Conservation (phyloP, 2,329 filamentous ascomycete genomes). For the Xylariaceae sp. region DNA sequence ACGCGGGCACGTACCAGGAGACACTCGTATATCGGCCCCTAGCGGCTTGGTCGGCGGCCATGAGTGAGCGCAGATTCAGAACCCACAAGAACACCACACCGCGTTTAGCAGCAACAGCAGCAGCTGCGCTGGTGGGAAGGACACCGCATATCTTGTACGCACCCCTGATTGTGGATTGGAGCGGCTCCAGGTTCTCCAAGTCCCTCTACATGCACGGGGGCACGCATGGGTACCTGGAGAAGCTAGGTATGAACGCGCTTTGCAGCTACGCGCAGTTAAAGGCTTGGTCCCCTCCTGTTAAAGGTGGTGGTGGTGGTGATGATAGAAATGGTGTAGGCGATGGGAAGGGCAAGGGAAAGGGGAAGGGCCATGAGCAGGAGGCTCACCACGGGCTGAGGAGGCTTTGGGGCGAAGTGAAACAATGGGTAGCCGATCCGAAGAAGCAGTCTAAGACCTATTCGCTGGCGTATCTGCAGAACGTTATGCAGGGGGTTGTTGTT, state of each 20-base stretch:
- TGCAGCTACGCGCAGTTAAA: conserved; percentile 6
- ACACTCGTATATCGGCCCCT: conserved; percentile 7
- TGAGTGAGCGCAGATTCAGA: too few species aligned
- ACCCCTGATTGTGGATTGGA: conserved; percentile 9
- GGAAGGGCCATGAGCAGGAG: too few species aligned
- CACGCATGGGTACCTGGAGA: conserved; percentile 4
- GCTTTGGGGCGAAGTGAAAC: conserved; percentile 7
- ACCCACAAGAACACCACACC: too few species aligned
- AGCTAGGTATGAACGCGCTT: conserved; percentile 1
- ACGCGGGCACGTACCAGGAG: conserved; percentile 8
- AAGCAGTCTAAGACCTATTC: conserved; percentile 7
- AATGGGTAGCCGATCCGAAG: conserved; percentile 6
- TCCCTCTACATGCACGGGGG: conserved; percentile 5
- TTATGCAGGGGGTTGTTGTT: too few species aligned
- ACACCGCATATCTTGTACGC: conserved; percentile 10
- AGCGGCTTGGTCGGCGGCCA: conserved; percentile 6
- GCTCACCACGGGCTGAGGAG: conserved; percentile 6
- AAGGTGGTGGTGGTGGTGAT: conserved; percentile 1
- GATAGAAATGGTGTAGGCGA: too few species aligned
- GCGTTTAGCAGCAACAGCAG: too few species aligned
- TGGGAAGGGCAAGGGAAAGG: too few species aligned
- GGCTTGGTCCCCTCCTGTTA: too few species aligned
- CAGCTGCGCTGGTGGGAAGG: conserved; percentile 1
- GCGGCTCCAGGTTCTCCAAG: conserved; percentile 10
- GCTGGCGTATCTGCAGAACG: conserved; percentile 6